Conservation (phyloP, 2,329 filamentous ascomycete genomes). For the Fusarium illudens region DNA sequence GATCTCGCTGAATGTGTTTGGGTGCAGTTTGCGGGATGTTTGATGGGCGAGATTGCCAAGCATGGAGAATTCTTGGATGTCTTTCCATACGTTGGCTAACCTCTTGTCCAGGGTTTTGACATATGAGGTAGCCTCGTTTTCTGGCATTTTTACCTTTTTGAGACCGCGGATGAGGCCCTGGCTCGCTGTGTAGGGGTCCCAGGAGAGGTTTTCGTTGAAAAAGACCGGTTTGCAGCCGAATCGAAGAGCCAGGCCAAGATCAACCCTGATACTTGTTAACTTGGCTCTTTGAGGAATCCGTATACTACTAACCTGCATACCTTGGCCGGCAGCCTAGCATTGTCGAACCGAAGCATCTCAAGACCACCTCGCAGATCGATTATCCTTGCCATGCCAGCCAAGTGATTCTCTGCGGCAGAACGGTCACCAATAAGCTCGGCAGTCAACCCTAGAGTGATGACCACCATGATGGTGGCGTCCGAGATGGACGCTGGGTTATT, state of each 20-base stretch:
- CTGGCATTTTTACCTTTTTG: background rate
- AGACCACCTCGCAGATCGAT: slow-evolving; percentile 30
- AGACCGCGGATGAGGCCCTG: background rate
- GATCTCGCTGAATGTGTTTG: slow-evolving; percentile 32
- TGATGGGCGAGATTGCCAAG: slow-evolving; percentile 33
- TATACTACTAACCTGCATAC: slow-evolving; percentile 26
- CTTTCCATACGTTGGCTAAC: slow-evolving; percentile 20
- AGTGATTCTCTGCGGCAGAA: slow-evolving; percentile 18
- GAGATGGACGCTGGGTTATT: background rate
- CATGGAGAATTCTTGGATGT: slow-evolving; percentile 23
- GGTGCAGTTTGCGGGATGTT: slow-evolving; percentile 21
- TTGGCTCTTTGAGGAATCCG: background rate
- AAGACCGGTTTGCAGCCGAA: slow-evolving; percentile 25
- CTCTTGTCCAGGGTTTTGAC: slow-evolving; percentile 15
- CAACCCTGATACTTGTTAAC: slow-evolving; percentile 9
- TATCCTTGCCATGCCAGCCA: slow-evolving; percentile 26
- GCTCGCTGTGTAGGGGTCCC: slow-evolving; percentile 19
- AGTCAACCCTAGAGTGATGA: slow-evolving; percentile 15
- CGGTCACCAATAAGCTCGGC: slow-evolving; percentile 28
- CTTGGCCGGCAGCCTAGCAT: slow-evolving; percentile 29
- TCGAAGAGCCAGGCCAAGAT: slow-evolving; percentile 20
- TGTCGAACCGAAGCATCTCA: slow-evolving; percentile 24
- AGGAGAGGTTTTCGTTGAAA: slow-evolving; percentile 19
- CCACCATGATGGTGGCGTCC: slow-evolving; percentile 33
- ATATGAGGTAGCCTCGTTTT: background rate